Percentiles rank a stretch among this genome's conserved stretches.
Conservation (phyloP, 352 stramenopile species). For the Globisporangium parvum region DNA sequence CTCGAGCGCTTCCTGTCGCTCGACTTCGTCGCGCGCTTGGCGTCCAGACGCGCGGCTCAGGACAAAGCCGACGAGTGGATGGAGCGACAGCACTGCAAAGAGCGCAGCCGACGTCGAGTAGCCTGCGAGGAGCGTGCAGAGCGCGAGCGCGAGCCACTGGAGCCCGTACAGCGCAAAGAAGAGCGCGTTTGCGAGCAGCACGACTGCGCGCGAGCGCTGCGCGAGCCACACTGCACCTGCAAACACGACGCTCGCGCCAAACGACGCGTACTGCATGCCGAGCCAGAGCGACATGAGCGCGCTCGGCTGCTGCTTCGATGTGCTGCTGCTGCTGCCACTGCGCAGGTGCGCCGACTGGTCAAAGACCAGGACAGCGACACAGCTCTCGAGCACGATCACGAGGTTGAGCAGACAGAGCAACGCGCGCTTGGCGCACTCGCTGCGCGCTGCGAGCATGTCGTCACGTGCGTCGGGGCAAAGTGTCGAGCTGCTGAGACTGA, state of each 20-base stretch:
- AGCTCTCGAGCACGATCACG: constrained; percentile 8
- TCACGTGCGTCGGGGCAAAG: background rate
- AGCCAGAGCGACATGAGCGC: constrained; percentile 5
- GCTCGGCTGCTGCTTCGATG: background rate
- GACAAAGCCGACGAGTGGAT: constrained; percentile 2
- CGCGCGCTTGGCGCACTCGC: background rate
- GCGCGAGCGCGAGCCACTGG: constrained; percentile 5
- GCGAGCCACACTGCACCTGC: constrained; percentile 8
- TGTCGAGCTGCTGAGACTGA: background rate
- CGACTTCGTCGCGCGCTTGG: constrained; percentile 6
- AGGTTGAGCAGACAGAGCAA: constrained; percentile 11
- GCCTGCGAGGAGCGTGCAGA: background rate
- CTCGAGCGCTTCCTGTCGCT: constrained; percentile 12
- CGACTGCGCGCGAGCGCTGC: background rate
- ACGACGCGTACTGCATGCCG: constrained; percentile 8
- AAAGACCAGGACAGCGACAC: constrained; percentile 1
- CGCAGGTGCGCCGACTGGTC: background rate
- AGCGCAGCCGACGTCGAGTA: constrained; percentile 1
- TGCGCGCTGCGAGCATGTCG: background rate
- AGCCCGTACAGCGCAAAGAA: constrained; percentile 7
- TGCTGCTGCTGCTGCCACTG: background rate
- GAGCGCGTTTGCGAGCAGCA: constrained; percentile 10
- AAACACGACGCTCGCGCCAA: constrained; percentile 10
- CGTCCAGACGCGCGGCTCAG: constrained; percentile 5
- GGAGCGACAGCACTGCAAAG: constrained; percentile 4